Base-by-base conservation (phyloP, 805 yeast species). In the Wickerhamiella galacta region DNA sequence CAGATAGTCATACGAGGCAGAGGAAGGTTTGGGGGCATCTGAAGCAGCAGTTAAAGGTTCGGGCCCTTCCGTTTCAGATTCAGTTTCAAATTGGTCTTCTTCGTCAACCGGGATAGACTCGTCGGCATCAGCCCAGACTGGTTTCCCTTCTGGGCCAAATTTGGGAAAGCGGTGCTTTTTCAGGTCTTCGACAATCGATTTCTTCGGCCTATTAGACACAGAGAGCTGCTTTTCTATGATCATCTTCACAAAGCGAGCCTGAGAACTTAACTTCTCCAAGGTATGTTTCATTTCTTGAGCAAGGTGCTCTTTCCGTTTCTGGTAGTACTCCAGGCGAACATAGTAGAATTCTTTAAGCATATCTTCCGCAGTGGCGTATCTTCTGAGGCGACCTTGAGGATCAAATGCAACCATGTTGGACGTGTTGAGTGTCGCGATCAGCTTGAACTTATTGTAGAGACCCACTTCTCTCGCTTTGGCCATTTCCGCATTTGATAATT, bases 341-440 rank as follows among this genome's bases (percentile, higher is more conserved):
- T 65, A 76, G 53, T 75, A 90, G 54, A 77, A 90, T 43, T 87
- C 96, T 38, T 64, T 65, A 44, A 90, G 61, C 32, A 90, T 87
- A 29, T 82, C 87, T 41, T 70, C 69, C 2, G 76, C 77, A 31
- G 63, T 61, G 9, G 74, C 77, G 54, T 83, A 90, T 52, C 71
- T 81, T 51, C 77, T 78, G 46, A 90, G 80, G 43, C 85, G 70
- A 24, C 95, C 94, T 30, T 67, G 66, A 3, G 93, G 70, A 57
- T 90, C 95, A 57, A 90, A 90, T 0, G 95, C 92, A 35, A 90
- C 95, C 94, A 90, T 85, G 52, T 90, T 90, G 29, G 75, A 66
- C 40, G 81, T 61, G 51, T 67, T 73, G 25, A 90, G 60, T 5
- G 76, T 60, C 0, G 82, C 63, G 5, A 71, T 59, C 34, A 90